phyloP scores from a whole-genome alignment of 805 yeast genomes.

The Saccharomycopsis sp. region DNA sequence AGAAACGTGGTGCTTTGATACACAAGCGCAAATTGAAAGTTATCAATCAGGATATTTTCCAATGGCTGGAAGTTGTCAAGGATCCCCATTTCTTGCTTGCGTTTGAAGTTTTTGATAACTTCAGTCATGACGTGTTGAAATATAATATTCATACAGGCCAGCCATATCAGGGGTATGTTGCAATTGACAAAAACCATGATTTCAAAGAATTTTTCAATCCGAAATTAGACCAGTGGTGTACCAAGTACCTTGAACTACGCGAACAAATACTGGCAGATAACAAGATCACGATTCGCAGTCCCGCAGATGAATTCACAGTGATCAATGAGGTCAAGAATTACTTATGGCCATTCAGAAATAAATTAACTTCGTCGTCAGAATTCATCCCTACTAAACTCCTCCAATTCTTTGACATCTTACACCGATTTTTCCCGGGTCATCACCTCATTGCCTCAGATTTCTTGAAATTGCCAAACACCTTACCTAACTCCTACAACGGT shows the following conservation, averaged over 20 bases:
- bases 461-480: constrained; percentile 33
- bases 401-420: constrained; percentile 56
- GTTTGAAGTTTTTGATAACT: constrained; percentile 76
- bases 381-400: constrained; percentile 73
- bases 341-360: constrained; percentile 58
- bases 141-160: constrained; percentile 60
- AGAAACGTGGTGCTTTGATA: constrained; percentile 30
- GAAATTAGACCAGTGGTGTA: constrained; percentile 49
- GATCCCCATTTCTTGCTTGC: constrained; percentile 76
- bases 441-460: constrained; percentile 71
- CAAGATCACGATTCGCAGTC: constrained; percentile 46
- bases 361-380: constrained; percentile 58
- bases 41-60: constrained; percentile 68
- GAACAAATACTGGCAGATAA: constrained; percentile 31
- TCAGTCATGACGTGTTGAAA: constrained; percentile 74
- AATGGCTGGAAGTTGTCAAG: constrained; percentile 54
- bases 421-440: constrained; percentile 67
- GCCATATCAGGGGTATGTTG: constrained; percentile 74
- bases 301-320: constrained; percentile 45
- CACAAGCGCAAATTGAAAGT: constrained; percentile 55
- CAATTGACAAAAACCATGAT: constrained; percentile 66
- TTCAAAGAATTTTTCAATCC: constrained; percentile 67
- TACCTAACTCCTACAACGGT: constrained; percentile 23
- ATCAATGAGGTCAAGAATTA: constrained; percentile 40
- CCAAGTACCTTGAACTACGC: constrained; percentile 49